These are phyloP conservation scores for Chrysoporthe cubensis DNA, from an alignment of 2,329 filamentous ascomycete genomes.

Conservation along the genomic window DNA sequence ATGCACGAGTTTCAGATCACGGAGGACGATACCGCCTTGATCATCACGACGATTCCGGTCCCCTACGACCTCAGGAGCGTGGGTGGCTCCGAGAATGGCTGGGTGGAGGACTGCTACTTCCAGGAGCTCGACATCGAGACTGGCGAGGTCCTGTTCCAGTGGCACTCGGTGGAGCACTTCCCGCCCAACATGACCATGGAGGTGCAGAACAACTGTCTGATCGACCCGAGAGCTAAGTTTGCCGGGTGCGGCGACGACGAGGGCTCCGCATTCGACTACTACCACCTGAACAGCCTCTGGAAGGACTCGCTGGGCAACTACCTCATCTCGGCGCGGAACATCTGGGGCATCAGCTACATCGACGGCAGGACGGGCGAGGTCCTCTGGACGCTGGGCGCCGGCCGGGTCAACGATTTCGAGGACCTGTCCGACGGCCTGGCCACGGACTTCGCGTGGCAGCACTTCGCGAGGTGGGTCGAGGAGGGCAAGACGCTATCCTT, in stretches of 20 bases:
- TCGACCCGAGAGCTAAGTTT: slow-evolving; percentile 23
- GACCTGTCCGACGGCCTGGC: slow-evolving; percentile 41
- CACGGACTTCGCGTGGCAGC: slow-evolving; percentile 45
- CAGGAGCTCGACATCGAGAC: slow-evolving; percentile 45
- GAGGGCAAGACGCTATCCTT: slow-evolving; percentile 38
- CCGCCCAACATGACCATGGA: slow-evolving; percentile 23
- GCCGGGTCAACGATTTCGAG: slow-evolving; percentile 39
- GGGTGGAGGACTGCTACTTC: slow-evolving; percentile 43
- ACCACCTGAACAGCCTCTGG: slow-evolving; percentile 43
- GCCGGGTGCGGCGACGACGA: slow-evolving; percentile 24
- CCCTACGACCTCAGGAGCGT: slow-evolving; percentile 37
- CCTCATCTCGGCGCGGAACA: slow-evolving; percentile 40
- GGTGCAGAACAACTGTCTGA: slow-evolving; percentile 24
- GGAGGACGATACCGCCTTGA: slow-evolving; percentile 43
- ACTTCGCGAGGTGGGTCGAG: slow-evolving; percentile 39
- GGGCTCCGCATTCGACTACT: slow-evolving; percentile 40
- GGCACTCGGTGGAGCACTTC: slow-evolving; percentile 32
- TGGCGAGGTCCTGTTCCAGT: slow-evolving; percentile 43
- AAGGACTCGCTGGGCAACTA: slow-evolving; percentile 43
- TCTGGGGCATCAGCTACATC: slow-evolving; percentile 37
- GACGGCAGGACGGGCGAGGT: slow-evolving; percentile 35
- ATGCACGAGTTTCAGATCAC: slow-evolving; percentile 51
- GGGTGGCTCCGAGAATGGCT: slow-evolving; percentile 38
- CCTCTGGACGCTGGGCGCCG: slow-evolving; percentile 43
- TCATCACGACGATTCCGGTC: slow-evolving; percentile 46